Conservation (phyloP, 2,329 filamentous ascomycete species). For the Fulvia fulva region DNA sequence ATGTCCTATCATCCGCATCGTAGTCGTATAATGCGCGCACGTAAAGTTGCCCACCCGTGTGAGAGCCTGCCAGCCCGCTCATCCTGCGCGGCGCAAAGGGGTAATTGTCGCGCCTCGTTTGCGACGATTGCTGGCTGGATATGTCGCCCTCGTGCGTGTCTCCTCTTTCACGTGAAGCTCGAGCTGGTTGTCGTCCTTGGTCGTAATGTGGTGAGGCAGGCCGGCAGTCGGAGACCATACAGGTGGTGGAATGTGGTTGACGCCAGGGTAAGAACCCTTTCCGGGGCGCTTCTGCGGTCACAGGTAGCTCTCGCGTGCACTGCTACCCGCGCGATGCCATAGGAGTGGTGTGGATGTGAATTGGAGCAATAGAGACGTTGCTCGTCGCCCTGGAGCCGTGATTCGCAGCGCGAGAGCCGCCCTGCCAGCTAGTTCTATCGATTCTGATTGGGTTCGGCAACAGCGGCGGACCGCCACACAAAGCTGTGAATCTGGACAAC, state of each 20-base stretch:
- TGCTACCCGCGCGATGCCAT: neutral
- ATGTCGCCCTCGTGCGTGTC: neutral
- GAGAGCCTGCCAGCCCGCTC: slow-evolving; percentile 50
- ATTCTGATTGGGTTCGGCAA: neutral
- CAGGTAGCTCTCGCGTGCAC: neutral
- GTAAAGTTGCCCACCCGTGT: slow-evolving; percentile 63
- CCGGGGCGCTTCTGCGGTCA: neutral
- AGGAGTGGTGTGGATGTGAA: neutral
- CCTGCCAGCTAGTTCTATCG: too few relatives aligned
- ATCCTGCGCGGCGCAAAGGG: slow-evolving; percentile 33
- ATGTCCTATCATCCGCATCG: slow-evolving; percentile 74
- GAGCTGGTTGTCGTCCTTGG: neutral
- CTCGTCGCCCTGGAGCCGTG: neutral
- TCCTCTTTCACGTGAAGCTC: neutral
- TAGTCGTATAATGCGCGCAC: slow-evolving; percentile 97
- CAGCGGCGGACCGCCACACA: neutral
- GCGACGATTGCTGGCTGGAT: neutral
- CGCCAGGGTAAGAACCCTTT: too few relatives aligned
- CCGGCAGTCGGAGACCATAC: neutral
- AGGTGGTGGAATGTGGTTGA: neutral
- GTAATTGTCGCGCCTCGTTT: neutral
- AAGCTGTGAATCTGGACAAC: too few relatives aligned
- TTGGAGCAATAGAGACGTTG: neutral
- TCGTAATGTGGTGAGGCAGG: neutral
- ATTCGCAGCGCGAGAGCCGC: neutral